Evolutionary conservation across 1,284 basidiomycete genomes (phyloP).

Genomic region (Sporisorium iseilematis-ciliati): DNA sequence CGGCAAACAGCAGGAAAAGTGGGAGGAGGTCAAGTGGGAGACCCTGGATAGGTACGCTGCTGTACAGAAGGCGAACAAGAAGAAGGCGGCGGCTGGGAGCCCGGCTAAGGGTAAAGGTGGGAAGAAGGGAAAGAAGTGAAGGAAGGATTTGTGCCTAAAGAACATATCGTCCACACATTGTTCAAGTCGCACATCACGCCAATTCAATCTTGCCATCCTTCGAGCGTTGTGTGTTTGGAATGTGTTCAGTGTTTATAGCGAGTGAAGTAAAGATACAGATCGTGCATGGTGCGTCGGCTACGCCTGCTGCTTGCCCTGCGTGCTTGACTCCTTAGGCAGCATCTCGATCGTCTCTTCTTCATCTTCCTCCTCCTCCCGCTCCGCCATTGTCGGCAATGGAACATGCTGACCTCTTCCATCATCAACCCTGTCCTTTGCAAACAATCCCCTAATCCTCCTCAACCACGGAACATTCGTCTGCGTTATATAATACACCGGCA

Average conservation of each 20-base stretch:
- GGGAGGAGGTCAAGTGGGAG: constrained; percentile 49
- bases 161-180: background rate
- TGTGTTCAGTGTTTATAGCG: background rate
- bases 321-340: constrained; percentile 33
- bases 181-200: background rate
- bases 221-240: background rate
- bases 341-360: constrained; percentile 58
- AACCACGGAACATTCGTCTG: constrained; percentile 36
- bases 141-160: background rate
- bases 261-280: background rate
- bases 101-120: constrained; percentile 23
- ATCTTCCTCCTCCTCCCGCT: constrained; percentile 18
- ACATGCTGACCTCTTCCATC: constrained; percentile 39
- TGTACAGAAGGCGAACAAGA: constrained; percentile 34
- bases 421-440: background rate
- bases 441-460: constrained; percentile 10
- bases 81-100: constrained; percentile 10
- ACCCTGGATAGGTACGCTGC: constrained; percentile 46
- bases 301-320: constrained; percentile 1
- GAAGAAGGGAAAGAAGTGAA: constrained; percentile 40
- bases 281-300: background rate
- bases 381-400: constrained; percentile 21
- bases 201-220: background rate
- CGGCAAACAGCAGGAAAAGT: constrained; percentile 30
- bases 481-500: constrained; percentile 63